Evolutionary conservation across 2,329 filamentous ascomycete genomes (phyloP).

Genomic region (Bipolaris victoriae): DNA sequence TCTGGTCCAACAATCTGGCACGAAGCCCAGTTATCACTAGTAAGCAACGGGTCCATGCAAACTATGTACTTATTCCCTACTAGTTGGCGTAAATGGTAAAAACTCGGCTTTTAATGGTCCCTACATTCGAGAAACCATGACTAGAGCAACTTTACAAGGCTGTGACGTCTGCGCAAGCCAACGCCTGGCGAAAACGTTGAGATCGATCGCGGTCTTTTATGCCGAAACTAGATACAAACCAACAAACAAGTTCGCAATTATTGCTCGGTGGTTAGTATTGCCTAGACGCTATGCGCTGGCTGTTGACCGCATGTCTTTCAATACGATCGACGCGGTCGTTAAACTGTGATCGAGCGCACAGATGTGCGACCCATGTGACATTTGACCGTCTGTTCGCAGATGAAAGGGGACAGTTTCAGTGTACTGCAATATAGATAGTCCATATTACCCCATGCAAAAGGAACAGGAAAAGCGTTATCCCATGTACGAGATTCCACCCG

Average conservation of each 20-base stretch:
- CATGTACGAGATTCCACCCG: too few species aligned
- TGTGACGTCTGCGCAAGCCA: not conserved
- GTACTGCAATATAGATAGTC: not conserved
- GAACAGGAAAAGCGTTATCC: too few species aligned
- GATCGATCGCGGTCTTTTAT: not conserved
- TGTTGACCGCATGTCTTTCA: not conserved
- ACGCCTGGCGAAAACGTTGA: not conserved
- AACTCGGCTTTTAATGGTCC: not conserved
- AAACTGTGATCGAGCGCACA: not conserved
- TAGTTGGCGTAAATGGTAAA: too few species aligned
- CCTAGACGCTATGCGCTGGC: not conserved
- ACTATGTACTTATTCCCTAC: too few species aligned
- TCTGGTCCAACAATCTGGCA: not conserved
- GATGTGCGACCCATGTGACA: constrained; percentile 9
- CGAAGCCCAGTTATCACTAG: not conserved
- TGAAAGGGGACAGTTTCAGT: not conserved
- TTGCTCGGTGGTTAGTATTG: not conserved
- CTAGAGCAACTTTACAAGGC: not conserved
- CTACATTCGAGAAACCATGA: not conserved
- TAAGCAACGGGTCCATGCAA: not conserved
- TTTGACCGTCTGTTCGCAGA: not conserved
- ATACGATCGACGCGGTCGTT: constrained; percentile 1
- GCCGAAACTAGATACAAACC: not conserved
- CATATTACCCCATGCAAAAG: too few species aligned
- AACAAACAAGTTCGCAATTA: not conserved